A percentile compares a stretch with the other conserved stretches of the same genome.
These are phyloP conservation scores for Aphanomyces stellatus DNA, from an alignment of 352 stramenopile species.

Conservation along the genomic window DNA sequence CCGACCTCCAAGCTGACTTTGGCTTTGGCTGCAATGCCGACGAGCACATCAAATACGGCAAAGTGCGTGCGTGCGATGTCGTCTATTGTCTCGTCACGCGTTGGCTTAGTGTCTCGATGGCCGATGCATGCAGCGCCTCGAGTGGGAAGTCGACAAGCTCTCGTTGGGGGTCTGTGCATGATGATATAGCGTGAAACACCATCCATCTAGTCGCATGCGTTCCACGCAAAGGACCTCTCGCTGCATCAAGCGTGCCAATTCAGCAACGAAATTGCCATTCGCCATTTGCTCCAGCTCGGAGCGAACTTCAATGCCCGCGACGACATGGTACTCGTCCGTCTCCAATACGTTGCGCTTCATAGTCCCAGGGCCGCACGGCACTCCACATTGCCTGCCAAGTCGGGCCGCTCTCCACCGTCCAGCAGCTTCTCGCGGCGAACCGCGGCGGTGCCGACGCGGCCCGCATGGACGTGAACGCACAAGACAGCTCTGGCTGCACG, in stretches of 20 bases:
- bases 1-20: background rate
- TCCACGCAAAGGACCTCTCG: background rate
- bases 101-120: conserved; percentile 6
- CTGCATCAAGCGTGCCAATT: conserved; percentile 6
- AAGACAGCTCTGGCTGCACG: conserved; percentile 7
- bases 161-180: background rate
- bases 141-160: conserved; percentile 14
- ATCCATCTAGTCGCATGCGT: conserved; percentile 8
- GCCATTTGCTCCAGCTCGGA: background rate
- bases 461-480: background rate
- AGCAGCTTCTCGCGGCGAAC: background rate
- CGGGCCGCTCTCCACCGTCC: background rate
- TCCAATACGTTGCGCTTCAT: background rate
- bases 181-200: background rate
- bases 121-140: conserved; percentile 6
- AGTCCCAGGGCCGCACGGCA: conserved; percentile 1
- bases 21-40: conserved; percentile 17
- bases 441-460: background rate
- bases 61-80: background rate
- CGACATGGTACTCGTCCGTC: background rate
- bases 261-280: conserved; percentile 3
- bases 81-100: background rate
- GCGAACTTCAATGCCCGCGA: background rate
- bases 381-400: background rate
- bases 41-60: conserved; percentile 19